Conservation (phyloP, 208 protist species). For the Leishmania braziliensis region DNA sequence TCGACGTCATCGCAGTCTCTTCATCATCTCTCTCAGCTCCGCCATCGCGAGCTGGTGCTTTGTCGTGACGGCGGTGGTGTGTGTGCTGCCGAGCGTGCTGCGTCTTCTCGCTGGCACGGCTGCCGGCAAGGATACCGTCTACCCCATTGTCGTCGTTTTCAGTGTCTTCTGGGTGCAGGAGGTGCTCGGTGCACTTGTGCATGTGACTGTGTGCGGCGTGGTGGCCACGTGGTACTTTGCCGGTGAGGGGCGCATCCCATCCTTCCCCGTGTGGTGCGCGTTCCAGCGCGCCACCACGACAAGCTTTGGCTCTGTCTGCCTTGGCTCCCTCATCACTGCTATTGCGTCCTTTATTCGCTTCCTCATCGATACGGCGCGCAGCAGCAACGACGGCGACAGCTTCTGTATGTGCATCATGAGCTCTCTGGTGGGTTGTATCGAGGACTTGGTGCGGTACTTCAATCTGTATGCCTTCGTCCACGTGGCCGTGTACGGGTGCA, state of each 20-base stretch:
- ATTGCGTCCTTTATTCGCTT: conserved; percentile 66
- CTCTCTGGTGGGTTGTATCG: conserved; percentile 62
- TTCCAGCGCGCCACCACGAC: conserved; percentile 74
- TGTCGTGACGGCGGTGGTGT: conserved; percentile 29
- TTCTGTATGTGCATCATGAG: conserved; percentile 60
- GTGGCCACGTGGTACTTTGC: conserved; percentile 91
- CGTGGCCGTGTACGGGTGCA: conserved; percentile 87
- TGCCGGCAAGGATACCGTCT: conserved; percentile 13
- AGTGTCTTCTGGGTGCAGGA: conserved; percentile 75
- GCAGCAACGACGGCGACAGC: conserved; percentile 25
- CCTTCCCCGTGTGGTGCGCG: conserved; percentile 50
- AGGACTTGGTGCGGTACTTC: conserved; percentile 77
- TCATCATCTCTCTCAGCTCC: conserved; percentile 38
- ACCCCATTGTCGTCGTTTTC: conserved; percentile 34
- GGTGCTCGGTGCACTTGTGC: conserved; percentile 63
- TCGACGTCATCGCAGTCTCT: conserved; percentile 43
- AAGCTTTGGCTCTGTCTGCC: conserved; percentile 88
- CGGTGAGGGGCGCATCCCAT: conserved; percentile 56
- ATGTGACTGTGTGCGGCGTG: conserved; percentile 76
- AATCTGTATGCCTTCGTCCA: conserved; percentile 92
- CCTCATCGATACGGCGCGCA: conserved; percentile 30
- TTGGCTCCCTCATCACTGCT: conserved; percentile 84
- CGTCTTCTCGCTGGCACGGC: conserved; percentile 26
- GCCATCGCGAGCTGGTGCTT: conserved; percentile 32
- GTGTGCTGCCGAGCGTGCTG: conserved; percentile 31